Evolutionary conservation across 495 filamentous ascomycete species (phyloP).

Genomic region (Daldinia vernicosa): DNA sequence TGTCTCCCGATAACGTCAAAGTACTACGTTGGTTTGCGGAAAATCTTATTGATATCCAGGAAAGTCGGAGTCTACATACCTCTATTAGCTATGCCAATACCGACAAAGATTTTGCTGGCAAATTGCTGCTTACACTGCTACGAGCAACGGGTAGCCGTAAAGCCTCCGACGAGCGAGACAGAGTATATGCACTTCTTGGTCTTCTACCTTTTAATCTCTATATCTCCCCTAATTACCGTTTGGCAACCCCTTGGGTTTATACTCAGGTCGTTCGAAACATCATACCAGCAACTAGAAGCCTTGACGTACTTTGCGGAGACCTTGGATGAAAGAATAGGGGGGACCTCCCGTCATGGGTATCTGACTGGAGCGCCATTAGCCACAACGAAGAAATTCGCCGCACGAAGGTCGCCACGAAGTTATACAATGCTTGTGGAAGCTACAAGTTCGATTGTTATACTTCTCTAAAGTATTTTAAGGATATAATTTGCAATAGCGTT

Average conservation of each 20-base stretch:
- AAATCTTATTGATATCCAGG: background rate
- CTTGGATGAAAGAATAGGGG: background rate
- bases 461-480: background rate
- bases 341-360: background rate
- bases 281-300: background rate
- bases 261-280: background rate
- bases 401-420: background rate
- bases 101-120: background rate
- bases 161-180: background rate
- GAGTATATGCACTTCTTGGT: background rate
- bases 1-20: background rate
- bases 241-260: background rate
- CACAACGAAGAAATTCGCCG: background rate
- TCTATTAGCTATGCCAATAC: background rate
- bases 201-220: background rate
- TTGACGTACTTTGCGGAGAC: background rate
- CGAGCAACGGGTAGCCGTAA: background rate
- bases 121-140: background rate
- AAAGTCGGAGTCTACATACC: background rate
- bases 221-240: background rate
- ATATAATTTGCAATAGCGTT: background rate
- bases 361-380: background rate
- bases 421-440: conserved; percentile 5
- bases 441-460: background rate
- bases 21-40: background rate